phyloP scores from a whole-genome alignment of 331 rosid species.

The Dryas integrifolia region DNA sequence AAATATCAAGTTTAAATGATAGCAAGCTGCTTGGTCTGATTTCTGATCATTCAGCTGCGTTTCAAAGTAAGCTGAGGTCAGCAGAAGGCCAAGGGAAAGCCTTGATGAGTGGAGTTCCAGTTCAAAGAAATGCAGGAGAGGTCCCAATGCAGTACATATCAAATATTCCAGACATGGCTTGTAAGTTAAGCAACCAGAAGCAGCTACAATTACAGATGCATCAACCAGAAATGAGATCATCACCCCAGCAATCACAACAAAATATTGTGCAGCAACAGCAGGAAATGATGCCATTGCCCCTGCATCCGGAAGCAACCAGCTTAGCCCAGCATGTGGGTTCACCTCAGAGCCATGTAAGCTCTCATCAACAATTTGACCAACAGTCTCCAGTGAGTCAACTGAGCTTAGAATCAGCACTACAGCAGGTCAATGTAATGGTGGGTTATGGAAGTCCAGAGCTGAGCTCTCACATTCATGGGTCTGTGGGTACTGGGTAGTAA shows the following conservation, averaged over 20 bases:
- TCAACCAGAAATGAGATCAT: not conserved
- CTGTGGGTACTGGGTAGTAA: constrained; percentile 7
- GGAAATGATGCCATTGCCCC: constrained; percentile 14
- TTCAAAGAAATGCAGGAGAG: constrained; percentile 7
- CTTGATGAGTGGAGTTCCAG: constrained; percentile 6
- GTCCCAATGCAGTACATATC: constrained; percentile 3
- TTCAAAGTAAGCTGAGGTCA: not conserved
- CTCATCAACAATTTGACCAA: constrained; percentile 5
- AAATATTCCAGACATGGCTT: constrained; percentile 5
- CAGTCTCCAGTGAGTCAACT: constrained; percentile 8
- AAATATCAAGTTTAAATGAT: constrained; percentile 18
- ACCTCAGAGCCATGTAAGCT: not conserved
- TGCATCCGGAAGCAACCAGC: constrained; percentile 1
- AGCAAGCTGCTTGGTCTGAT: constrained; percentile 19
- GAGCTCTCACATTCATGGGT: constrained; percentile 13
- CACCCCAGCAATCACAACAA: not conserved
- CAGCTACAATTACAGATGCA: constrained; percentile 1
- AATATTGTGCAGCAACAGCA: not conserved
- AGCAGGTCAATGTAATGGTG: not conserved
- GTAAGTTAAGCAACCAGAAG: constrained; percentile 8
- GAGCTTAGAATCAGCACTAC: constrained; percentile 3
- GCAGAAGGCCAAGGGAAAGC: constrained; percentile 20
- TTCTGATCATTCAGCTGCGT: not conserved
- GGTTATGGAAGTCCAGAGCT: constrained; percentile 5
- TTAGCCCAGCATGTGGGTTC: constrained; percentile 14